Conservation (phyloP, 352 stramenopile genomes). For the Phytopythium vexans region DNA sequence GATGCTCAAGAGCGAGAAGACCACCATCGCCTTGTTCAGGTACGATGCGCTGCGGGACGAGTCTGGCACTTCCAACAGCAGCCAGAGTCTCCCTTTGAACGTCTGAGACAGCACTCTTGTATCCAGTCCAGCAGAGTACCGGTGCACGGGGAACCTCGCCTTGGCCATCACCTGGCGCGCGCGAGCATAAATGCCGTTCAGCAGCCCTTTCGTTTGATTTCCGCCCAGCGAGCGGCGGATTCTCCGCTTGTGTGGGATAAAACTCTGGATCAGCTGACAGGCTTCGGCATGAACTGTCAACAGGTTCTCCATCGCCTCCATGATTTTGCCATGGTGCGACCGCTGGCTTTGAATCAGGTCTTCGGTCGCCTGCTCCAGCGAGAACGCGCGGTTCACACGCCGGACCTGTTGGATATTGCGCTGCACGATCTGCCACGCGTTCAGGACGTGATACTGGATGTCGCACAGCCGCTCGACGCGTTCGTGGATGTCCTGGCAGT, state of each 20-base stretch:
- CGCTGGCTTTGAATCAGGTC: conserved; percentile 28
- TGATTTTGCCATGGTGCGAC: conserved; percentile 38
- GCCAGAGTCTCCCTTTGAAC: conserved; percentile 42
- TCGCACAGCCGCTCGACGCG: conserved; percentile 52
- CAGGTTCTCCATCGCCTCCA: conserved; percentile 35
- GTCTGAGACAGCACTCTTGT: conserved; percentile 17
- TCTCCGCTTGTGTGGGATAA: conserved; percentile 54
- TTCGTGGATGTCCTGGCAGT: conserved; percentile 36
- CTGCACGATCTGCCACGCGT: conserved; percentile 43
- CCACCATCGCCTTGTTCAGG: conserved; percentile 63
- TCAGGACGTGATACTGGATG: conserved; percentile 57
- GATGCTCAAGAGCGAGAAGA: conserved; percentile 52
- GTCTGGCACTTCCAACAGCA: conserved; percentile 58
- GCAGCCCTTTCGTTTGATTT: conserved; percentile 17
- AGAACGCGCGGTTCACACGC: background rate
- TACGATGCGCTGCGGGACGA: conserved; percentile 37
- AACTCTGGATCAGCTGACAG: conserved; percentile 32
- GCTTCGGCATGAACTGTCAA: conserved; percentile 39
- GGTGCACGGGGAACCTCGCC: conserved; percentile 17
- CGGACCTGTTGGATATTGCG: conserved; percentile 24
- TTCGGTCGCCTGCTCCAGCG: background rate
- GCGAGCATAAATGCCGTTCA: conserved; percentile 46
- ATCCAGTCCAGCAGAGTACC: conserved; percentile 14
- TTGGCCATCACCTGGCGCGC: conserved; percentile 30
- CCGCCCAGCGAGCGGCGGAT: background rate